Percentiles rank a stretch among this genome's conserved stretches.
phyloP scores from a whole-genome alignment of 805 yeast species.

The Candida verbasci region DNA sequence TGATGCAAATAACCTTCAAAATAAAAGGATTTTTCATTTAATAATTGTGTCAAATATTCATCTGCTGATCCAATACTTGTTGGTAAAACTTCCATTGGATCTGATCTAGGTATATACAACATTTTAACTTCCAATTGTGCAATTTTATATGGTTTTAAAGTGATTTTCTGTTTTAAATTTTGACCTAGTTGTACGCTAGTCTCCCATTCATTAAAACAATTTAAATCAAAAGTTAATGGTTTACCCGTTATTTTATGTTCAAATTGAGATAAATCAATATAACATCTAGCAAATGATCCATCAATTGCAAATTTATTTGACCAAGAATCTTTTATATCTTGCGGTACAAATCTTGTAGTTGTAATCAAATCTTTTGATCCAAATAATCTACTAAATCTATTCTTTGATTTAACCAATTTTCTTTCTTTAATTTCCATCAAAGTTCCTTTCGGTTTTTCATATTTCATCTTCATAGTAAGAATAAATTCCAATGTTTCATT shows the following conservation, averaged over 20 bases:
- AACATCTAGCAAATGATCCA: conserved; percentile 85
- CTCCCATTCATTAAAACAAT: conserved; percentile 83
- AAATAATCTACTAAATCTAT: conserved; percentile 43
- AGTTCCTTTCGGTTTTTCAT: conserved; percentile 46
- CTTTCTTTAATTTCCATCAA: conserved; percentile 60
- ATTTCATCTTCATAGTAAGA: conserved; percentile 67
- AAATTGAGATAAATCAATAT: conserved; percentile 57
- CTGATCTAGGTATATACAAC: conserved; percentile 63
- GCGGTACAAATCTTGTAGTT: conserved; percentile 49
- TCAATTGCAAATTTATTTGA: conserved; percentile 66
- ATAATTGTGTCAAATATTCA: conserved; percentile 30
- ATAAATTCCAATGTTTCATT: conserved; percentile 58
- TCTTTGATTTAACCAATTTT: conserved; percentile 42
- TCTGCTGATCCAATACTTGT: conserved; percentile 53
- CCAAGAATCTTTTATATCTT: conserved; percentile 56
- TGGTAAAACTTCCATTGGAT: conserved; percentile 61
- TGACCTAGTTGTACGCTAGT: conserved; percentile 17
- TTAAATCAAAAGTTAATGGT: conserved; percentile 48
- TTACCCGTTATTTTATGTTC: conserved; percentile 53
- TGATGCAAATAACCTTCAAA: conserved; percentile 76
- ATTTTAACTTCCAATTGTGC: conserved; percentile 67
- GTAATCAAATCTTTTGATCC: conserved; percentile 46
- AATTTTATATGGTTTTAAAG: conserved; percentile 50
- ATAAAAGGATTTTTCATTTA: conserved; percentile 17
- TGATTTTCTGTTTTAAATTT: conserved; percentile 19